Evolutionary conservation across 1,284 basidiomycete species (phyloP), one percentile per base, ranked within the genome.

Genomic region (Bondarzewia mesenterica): DNA sequence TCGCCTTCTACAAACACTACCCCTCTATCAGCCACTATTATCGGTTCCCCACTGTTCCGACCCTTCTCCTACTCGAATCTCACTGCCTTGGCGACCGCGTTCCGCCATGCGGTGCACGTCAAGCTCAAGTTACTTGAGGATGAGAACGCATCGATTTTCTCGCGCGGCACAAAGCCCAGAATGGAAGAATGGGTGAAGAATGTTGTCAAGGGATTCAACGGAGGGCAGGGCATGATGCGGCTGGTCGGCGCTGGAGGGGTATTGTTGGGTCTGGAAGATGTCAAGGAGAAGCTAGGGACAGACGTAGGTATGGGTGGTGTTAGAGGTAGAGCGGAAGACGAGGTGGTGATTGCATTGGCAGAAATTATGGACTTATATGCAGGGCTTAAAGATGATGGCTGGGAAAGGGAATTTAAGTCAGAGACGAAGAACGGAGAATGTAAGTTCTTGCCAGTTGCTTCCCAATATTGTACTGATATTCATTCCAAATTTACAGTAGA

Each of bases 341-440:
- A 83, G 57, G 60, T 79, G 22, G 69, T 88, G 15, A 67, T 89
- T 26, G 75, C 81, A 4, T 67, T 86, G 27, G 85, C 86, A 7
- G 85, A 88, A 59, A 73, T 80, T 7, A 75, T 86, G 61, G 85
- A 88, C 54, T 60, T 71, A n/a, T 77, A 80, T 53, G 64, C 50
- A 63, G 18, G 59, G 61, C 46, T 58, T 57, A 42, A 52, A 58
- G 20, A 52, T 59, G 65, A 64, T 32, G 75, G 73, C 27, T 88
- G 85, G 85, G 78, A 80, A 57, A 72, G 66, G 42, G 83, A 88
- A 57, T 87, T 86, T 58, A 70, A 71, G 47, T 71, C 73, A 18
- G 64, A 65, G 15, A 65, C 68, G 5, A 69, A 75, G 53, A 66
- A 64, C 57, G 50, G 57, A 20, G 52, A 57, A 52, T 56, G 63